A percentile compares a stretch with the other conserved stretches of the same genome.
Evolutionary conservation across 2,329 filamentous ascomycete species (phyloP).

Genomic region (Aspergillus sp.): DNA sequence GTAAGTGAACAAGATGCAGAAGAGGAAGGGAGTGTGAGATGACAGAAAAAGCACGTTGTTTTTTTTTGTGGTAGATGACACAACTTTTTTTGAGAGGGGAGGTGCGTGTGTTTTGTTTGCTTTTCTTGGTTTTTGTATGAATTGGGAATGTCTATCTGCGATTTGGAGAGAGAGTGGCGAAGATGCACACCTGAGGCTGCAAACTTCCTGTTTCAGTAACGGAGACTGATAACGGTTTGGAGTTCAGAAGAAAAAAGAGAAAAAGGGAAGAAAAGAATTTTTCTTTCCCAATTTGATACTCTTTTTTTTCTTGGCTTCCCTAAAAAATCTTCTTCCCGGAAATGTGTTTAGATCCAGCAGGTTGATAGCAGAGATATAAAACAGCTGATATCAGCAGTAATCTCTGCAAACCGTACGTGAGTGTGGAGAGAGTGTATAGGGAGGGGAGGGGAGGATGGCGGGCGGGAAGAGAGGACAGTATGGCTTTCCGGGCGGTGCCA

Average conservation of each 20-base stretch:
- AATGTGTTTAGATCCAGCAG: slow-evolving; percentile 15
- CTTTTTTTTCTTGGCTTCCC: slow-evolving; percentile 16
- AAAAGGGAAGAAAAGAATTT: slow-evolving; percentile 11
- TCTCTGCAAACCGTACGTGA: slow-evolving; percentile 20
- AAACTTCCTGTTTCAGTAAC: slow-evolving; percentile 29
- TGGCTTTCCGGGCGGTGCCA: slow-evolving; percentile 43
- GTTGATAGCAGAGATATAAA: slow-evolving; percentile 13
- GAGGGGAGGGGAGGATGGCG: slow-evolving; percentile 25
- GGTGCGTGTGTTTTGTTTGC: slow-evolving; percentile 5
- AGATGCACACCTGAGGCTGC: slow-evolving; percentile 28
- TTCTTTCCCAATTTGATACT: slow-evolving; percentile 12
- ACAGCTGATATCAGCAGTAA: slow-evolving; percentile 17
- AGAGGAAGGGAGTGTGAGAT: slow-evolving; percentile 20
- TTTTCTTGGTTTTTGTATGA: slow-evolving; percentile 24
- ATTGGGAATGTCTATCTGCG: slow-evolving; percentile 31
- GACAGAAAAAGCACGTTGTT: slow-evolving; percentile 20
- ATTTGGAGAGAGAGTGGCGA: slow-evolving; percentile 24
- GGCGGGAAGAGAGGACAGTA: slow-evolving; percentile 33
- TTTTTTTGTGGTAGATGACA: slow-evolving; percentile 16
- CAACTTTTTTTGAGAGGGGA: slow-evolving; percentile 15
- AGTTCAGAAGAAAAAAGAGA: slow-evolving; percentile 1
- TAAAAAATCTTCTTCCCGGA: slow-evolving; percentile 24
- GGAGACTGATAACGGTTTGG: slow-evolving; percentile 20
- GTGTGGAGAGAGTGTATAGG: slow-evolving; percentile 27
- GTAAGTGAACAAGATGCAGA: slow-evolving; percentile 16